phyloP scores from a whole-genome alignment of 139 green algal species.

The Tetradesmus obliquus region DNA sequence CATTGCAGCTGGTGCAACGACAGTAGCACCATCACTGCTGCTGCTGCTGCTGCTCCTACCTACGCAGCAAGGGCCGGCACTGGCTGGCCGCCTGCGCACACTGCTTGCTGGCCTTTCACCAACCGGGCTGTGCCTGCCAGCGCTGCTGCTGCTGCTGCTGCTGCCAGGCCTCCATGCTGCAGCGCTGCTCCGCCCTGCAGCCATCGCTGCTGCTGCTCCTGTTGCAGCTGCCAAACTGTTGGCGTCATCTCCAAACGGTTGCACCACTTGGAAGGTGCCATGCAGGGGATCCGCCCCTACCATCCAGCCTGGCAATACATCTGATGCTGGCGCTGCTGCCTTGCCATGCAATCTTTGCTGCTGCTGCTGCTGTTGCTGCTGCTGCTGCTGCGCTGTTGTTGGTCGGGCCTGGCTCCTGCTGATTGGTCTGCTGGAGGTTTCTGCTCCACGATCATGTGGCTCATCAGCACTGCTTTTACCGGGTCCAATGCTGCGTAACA shows the following conservation, averaged over 20 bases:
- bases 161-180: neutral
- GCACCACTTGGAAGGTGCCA: conserved; percentile 17
- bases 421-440: neutral
- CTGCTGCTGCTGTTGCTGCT: neutral
- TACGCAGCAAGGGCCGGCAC: neutral
- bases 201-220: neutral
- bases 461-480: neutral
- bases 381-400: neutral
- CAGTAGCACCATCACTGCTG: neutral
- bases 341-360: neutral
- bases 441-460: neutral
- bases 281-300: conserved; percentile 12
- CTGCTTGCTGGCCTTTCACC: neutral
- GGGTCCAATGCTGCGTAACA: neutral
- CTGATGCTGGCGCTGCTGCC: neutral
- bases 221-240: neutral
- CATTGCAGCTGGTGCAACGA: neutral
- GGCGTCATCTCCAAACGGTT: neutral
- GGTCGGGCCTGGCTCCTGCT: neutral
- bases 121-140: neutral
- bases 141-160: neutral
- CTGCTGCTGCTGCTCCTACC: conserved; percentile 20
- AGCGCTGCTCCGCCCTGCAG: neutral
- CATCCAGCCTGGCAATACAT: conserved; percentile 15
- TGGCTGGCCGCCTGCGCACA: neutral